A percentile compares a stretch with the other conserved stretches of the same genome.
Evolutionary conservation across 1,284 basidiomycete genomes (phyloP).

Genomic region (Fomitopsis betulina): DNA sequence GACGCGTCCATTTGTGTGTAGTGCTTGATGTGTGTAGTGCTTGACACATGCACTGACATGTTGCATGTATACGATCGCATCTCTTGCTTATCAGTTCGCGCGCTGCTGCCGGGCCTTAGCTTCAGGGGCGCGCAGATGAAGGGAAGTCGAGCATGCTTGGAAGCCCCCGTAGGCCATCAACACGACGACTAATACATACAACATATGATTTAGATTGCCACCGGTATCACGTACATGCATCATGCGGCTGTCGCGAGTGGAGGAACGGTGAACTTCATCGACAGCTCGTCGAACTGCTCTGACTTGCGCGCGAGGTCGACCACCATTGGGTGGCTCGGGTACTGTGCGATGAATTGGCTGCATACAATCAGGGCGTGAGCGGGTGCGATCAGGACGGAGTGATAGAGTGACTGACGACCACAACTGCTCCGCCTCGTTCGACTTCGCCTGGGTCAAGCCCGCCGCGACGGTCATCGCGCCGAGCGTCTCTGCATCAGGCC

Average conservation of each 20-base stretch:
- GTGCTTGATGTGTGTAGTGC: not conserved
- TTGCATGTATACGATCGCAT: not conserved
- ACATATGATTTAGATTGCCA: not conserved
- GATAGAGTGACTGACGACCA: constrained; percentile 53
- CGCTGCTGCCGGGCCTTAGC: not conserved
- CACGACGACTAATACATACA: not conserved
- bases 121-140: not conserved
- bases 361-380: not conserved
- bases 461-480: constrained; percentile 66
- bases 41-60: not conserved
- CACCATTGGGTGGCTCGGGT: constrained; percentile 66
- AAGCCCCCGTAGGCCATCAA: not conserved
- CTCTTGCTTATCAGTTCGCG: not conserved
- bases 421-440: constrained; percentile 55
- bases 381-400: constrained; percentile 8
- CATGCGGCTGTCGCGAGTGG: constrained; percentile 37
- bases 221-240: not conserved
- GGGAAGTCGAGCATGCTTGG: not conserved
- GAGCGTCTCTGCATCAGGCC: constrained; percentile 61
- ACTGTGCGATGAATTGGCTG: constrained; percentile 55
- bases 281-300: constrained; percentile 67
- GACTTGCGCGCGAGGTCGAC: constrained; percentile 59
- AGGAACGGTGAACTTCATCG: constrained; percentile 62
- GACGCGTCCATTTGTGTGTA: too few species aligned
- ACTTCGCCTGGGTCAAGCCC: constrained; percentile 56